Conservation (phyloP, 2,329 filamentous ascomycete genomes). For the Calonectria naviculata region DNA sequence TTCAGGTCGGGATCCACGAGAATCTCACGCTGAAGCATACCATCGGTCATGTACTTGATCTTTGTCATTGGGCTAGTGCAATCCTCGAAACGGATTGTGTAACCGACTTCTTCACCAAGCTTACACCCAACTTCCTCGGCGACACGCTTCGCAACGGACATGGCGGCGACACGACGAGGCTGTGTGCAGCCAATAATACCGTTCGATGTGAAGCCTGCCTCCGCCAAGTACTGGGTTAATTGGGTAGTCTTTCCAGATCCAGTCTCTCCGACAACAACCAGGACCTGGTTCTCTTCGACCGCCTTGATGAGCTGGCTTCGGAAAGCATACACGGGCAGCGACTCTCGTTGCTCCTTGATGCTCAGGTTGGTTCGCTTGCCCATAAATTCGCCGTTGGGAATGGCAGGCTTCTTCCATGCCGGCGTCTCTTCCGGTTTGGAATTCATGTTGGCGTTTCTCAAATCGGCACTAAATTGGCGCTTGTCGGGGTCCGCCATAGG, state of each 20-base stretch:
- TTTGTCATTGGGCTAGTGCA: conserved; percentile 87
- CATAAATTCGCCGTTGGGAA: conserved; percentile 81
- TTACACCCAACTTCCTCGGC: conserved; percentile 94
- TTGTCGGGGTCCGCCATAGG: conserved; percentile 91
- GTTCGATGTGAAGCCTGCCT: conserved; percentile 87
- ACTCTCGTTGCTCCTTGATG: conserved; percentile 95
- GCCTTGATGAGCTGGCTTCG: conserved; percentile 89
- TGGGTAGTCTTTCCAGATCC: conserved; percentile 98
- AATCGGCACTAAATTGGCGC: conserved; percentile 88
- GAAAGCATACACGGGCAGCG: conserved; percentile 89
- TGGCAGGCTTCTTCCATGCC: conserved; percentile 91
- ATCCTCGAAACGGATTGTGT: conserved; percentile 98
- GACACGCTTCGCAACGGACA: conserved; percentile 97
- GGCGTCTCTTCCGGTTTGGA: conserved; percentile 77
- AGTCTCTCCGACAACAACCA: conserved; percentile 97
- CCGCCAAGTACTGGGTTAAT: conserved; percentile 92
- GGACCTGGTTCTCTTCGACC: conserved; percentile 85
- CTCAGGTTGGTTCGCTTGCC: conserved; percentile 90
- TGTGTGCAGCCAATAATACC: conserved; percentile 97
- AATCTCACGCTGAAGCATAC: conserved; percentile 96
- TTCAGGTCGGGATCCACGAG: conserved; percentile 89
- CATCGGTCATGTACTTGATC: conserved; percentile 99
- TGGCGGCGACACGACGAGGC: conserved; percentile 94
- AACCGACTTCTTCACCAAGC: conserved; percentile 92
- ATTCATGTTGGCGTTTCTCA: conserved; percentile 75